phyloP scores from a whole-genome alignment of 345 rosid species.

The Rhizophora apiculata region DNA sequence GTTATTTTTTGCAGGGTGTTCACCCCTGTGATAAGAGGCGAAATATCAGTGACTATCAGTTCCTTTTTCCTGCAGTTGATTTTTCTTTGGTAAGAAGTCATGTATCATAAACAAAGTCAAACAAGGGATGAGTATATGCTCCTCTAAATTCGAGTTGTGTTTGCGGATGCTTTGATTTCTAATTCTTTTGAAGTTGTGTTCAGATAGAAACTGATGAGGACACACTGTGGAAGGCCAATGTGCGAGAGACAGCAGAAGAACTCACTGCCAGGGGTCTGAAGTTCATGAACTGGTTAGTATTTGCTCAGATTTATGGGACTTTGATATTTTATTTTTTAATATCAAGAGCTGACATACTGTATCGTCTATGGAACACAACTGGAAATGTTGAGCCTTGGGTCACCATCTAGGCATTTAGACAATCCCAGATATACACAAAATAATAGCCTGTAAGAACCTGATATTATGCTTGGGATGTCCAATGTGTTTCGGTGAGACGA shows the following conservation, averaged over 20 bases:
- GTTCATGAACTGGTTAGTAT: constrained; percentile 71
- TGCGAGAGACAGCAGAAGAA: constrained; percentile 82
- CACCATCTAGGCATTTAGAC: neutral
- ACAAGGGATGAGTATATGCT: constrained; percentile 20
- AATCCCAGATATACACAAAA: neutral
- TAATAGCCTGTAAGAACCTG: neutral
- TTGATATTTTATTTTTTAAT: neutral
- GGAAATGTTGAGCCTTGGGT: neutral
- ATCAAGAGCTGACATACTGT: neutral
- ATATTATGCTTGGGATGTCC: neutral
- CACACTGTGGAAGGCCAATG: constrained; percentile 66
- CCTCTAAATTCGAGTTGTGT: constrained; percentile 13
- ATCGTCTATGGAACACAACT: neutral
- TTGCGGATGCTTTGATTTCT: constrained; percentile 11
- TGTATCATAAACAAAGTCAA: constrained; percentile 30
- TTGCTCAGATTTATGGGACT: neutral
- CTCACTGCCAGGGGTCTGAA: constrained; percentile 68
- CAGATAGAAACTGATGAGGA: constrained; percentile 87
- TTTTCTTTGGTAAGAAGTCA: constrained; percentile 77
- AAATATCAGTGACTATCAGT: constrained; percentile 66
- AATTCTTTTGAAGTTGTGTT: constrained; percentile 20
- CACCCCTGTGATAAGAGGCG: constrained; percentile 88
- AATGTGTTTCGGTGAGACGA: neutral
- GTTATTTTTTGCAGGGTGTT: constrained; percentile 60
- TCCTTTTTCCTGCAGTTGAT: constrained; percentile 90